Evolutionary conservation across 306 rosid species (phyloP), one percentile per base, ranked within the genome.

Genomic region (Fragaria iinumae): DNA sequence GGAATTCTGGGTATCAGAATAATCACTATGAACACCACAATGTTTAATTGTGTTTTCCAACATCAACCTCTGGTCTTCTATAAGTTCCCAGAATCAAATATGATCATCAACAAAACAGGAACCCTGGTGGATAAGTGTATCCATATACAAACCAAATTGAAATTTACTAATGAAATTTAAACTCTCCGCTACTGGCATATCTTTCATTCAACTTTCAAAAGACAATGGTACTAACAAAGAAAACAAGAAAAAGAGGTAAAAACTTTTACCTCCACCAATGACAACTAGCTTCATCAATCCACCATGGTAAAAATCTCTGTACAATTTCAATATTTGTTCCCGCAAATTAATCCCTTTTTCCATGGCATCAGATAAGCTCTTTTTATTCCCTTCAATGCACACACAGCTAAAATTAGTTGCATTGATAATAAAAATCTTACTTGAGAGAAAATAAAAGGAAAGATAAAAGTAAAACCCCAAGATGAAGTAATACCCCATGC

Each of bases 201-300:
- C n/a, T 49, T n/a, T 12, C 3, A 13, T 36, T 34, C 57, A 64
- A 49, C 11, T 8, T 32, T 41, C 23, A 25, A 53, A 17, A 53
- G 73, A 73, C 67, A 72, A 49, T 71, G 36, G 75, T 64, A 34
- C 20, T 77, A 65, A 72, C 34, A 73, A 80, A 55, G 14, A 25
- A 23, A 16, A 17, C 4, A 78, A 68, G 72, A 74, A 66, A 80
- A 43, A 66, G 50, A 43, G 43, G 78, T 62, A 74, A 44, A 65
- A 67, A 80, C 47, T 65, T 83, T 83, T 79, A 92, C 99, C 99
- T 92, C 99, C 99, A 78, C 99, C 99, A 83, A 95, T 92, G 83
- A 95, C 87, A 78, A 87, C 97, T 68, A 95, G 92, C 89, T 89
- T 95, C 99, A 95, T 95, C 64, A 95, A 82, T 87, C 99, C 99